These are phyloP conservation scores for Rhododendron williamsianum DNA, from an alignment of 148 eudicot species.

Conservation along the genomic window DNA sequence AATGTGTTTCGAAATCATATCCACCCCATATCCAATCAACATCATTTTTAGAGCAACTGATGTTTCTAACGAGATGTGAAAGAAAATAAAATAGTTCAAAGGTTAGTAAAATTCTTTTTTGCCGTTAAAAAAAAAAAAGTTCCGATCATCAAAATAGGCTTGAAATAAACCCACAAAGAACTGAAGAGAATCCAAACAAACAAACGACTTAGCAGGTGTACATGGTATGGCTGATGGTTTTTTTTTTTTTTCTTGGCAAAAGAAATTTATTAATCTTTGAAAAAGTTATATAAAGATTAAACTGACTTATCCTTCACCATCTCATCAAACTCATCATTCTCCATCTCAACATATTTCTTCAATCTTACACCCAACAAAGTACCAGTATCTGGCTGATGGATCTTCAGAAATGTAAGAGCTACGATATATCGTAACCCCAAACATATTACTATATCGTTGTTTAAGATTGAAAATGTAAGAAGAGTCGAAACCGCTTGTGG, in stretches of 20 bases:
- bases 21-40: neutral
- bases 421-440: neutral
- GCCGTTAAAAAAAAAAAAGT: no score
- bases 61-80: no score
- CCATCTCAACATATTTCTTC: no score
- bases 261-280: no score
- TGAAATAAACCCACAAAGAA: neutral
- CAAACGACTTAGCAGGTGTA: neutral
- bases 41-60: neutral
- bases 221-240: neutral
- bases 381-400: neutral
- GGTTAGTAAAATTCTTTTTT: no score
- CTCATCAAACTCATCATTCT: no score
- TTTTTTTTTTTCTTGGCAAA: no score
- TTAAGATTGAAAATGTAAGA: neutral
- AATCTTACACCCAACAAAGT: no score
- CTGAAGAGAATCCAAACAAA: neutral
- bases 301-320: no score
- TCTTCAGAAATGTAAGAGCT: neutral
- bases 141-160: neutral
- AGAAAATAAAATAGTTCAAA: no score
- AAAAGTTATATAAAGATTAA: no score
- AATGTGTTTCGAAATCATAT: neutral
- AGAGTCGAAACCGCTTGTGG: constrained; percentile 11
- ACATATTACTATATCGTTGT: neutral